Percentiles rank a stretch among this genome's conserved stretches.
phyloP scores from a whole-genome alignment of 768 basidiomycete species.

The Suillus spraguei region DNA sequence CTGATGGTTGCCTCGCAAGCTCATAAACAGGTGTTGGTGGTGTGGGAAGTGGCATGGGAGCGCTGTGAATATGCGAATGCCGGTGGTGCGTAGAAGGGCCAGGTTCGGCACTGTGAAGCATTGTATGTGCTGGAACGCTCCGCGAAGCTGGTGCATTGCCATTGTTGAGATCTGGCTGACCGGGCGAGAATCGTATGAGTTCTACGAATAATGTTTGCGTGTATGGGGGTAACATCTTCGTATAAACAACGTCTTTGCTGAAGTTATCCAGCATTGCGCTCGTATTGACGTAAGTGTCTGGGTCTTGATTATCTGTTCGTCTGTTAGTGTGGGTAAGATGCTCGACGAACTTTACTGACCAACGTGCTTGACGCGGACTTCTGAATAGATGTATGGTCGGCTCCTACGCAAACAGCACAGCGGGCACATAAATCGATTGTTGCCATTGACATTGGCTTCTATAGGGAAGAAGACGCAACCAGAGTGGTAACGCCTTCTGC shows the following conservation, averaged over 20 bases:
- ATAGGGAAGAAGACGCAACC: conserved; percentile 75
- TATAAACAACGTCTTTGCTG: conserved; percentile 72
- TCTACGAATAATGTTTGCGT: conserved; percentile 75
- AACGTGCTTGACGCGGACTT: conserved; percentile 70
- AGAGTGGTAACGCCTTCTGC: conserved; percentile 68
- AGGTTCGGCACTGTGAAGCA: conserved; percentile 28
- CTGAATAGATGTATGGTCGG: conserved; percentile 68
- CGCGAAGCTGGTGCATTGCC: conserved; percentile 20
- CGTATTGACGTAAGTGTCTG: conserved; percentile 69
- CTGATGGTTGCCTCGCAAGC: conserved; percentile 30
- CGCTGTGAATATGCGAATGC: conserved; percentile 30
- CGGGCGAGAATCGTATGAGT: conserved; percentile 50
- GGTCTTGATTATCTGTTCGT: conserved; percentile 44
- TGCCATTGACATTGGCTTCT: conserved; percentile 39
- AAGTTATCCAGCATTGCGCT: conserved; percentile 74
- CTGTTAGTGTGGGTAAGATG: conserved; percentile 19
- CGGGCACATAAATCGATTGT: conserved; percentile 65
- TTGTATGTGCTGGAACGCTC: conserved; percentile 16
- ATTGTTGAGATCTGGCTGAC: conserved; percentile 32
- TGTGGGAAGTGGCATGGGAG: conserved; percentile 34
- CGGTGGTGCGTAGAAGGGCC: conserved; percentile 34
- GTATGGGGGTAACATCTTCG: conserved; percentile 63
- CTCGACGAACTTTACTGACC: conserved; percentile 41
- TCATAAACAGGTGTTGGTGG: conserved; percentile 39
- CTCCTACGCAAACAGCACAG: conserved; percentile 79